Percentiles rank a stretch among this genome's conserved stretches.
These are phyloP conservation scores for Lentinula novae-zelandiae DNA, from an alignment of 1,284 basidiomycete genomes.

Conservation along the genomic window DNA sequence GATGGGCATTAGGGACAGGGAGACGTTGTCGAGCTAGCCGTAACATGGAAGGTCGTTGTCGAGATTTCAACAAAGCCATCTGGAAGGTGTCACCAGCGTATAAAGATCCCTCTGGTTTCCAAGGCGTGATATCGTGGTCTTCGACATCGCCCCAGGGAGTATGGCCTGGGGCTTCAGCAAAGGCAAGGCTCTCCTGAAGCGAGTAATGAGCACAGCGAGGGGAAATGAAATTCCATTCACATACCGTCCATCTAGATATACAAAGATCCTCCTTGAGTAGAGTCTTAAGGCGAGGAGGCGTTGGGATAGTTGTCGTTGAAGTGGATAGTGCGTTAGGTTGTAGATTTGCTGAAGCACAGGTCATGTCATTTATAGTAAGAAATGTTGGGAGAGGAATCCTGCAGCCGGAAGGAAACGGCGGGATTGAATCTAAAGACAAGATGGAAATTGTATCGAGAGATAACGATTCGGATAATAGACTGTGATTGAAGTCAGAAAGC, in stretches of 20 bases:
- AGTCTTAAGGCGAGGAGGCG: slow-evolving; percentile 45
- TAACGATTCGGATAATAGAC: slow-evolving; percentile 22
- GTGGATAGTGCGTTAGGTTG: slow-evolving; percentile 1
- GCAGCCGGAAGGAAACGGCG: slow-evolving; percentile 25
- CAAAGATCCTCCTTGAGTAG: slow-evolving; percentile 48
- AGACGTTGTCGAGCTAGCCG: slow-evolving; percentile 1
- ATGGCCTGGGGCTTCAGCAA: slow-evolving; percentile 35
- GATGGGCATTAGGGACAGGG: slow-evolving; percentile 6
- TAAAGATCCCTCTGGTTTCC: slow-evolving; percentile 52
- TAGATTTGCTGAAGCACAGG: not conserved
- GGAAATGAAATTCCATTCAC: slow-evolving; percentile 17
- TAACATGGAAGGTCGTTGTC: slow-evolving; percentile 10
- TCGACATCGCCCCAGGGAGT: slow-evolving; percentile 41
- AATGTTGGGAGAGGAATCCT: slow-evolving; percentile 21
- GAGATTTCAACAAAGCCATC: slow-evolving; percentile 23
- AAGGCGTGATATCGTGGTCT: slow-evolving; percentile 26
- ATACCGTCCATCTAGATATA: slow-evolving; percentile 51
- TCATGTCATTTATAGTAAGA: slow-evolving; percentile 11
- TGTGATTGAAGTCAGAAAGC: not conserved
- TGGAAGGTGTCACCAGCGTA: slow-evolving; percentile 39
- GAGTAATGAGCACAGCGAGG: slow-evolving; percentile 3
- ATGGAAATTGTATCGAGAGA: slow-evolving; percentile 27
- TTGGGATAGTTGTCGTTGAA: slow-evolving; percentile 41
- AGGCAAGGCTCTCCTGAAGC: slow-evolving; percentile 27
- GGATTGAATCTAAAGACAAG: slow-evolving; percentile 22